A percentile compares a stretch with the other conserved stretches of the same genome.
Evolutionary conservation across 164 flowering plant genomes (phyloP).

Genomic region (Liquidambar formosana): DNA sequence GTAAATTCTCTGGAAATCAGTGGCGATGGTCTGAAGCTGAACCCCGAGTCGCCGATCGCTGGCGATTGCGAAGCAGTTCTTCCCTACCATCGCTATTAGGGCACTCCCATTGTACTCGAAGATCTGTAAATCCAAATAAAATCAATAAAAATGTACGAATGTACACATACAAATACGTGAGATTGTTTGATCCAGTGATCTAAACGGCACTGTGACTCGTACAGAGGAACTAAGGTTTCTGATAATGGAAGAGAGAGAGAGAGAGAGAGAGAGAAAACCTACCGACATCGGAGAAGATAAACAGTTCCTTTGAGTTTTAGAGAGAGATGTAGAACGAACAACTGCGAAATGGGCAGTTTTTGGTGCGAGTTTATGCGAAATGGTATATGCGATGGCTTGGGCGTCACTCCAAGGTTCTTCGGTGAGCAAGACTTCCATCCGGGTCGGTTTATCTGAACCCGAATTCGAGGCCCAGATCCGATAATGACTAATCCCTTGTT

Average conservation of each 20-base stretch:
- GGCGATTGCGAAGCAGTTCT: conserved; percentile 94
- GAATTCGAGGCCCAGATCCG: too few species aligned
- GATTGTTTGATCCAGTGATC: neutral
- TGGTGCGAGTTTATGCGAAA: neutral
- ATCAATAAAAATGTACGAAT: too few species aligned
- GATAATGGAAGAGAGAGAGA: neutral
- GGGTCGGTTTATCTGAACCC: too few species aligned
- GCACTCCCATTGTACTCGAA: conserved; percentile 99
- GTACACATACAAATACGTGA: neutral
- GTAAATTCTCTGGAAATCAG: conserved; percentile 79
- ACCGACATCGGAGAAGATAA: conserved; percentile 18
- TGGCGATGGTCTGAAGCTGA: conserved; percentile 93
- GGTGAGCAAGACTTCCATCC: too few species aligned
- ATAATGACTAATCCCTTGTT: too few species aligned
- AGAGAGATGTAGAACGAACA: neutral
- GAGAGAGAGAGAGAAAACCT: neutral
- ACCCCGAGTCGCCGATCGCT: conserved; percentile 94
- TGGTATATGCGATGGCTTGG: conserved; percentile 5
- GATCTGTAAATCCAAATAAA: conserved; percentile 44
- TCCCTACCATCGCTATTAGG: conserved; percentile 93
- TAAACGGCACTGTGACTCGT: neutral
- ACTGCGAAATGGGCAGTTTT: neutral
- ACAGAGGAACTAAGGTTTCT: neutral
- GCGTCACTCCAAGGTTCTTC: conserved; percentile 7
- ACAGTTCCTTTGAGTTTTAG: neutral